Conservation (phyloP, 108 stramenopile species). For the Mediolabrus comicus region DNA sequence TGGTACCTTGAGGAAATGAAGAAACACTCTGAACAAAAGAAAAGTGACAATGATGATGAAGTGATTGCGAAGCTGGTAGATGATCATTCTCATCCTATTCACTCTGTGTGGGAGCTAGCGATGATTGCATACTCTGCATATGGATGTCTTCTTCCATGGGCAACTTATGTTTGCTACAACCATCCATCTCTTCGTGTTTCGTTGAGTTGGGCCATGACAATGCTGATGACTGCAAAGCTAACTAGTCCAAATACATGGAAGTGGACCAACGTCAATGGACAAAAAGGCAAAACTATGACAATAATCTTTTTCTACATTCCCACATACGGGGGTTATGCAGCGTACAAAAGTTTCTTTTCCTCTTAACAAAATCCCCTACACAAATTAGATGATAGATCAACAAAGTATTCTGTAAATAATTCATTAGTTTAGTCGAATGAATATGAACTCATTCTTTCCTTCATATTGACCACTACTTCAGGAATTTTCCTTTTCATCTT, state of each 20-base stretch:
- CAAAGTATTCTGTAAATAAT: not conserved
- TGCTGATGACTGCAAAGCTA: constrained; percentile 11
- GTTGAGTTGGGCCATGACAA: constrained; percentile 14
- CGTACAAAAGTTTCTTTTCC: constrained; percentile 21
- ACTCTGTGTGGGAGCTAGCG: constrained; percentile 24
- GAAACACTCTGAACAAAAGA: constrained; percentile 5
- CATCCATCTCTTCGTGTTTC: constrained; percentile 10
- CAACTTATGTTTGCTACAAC: constrained; percentile 19
- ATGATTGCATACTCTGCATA: constrained; percentile 31
- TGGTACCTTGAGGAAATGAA: constrained; percentile 7
- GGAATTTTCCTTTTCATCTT: not conserved
- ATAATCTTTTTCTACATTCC: constrained; percentile 15
- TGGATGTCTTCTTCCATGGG: constrained; percentile 17
- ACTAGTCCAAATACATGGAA: not conserved
- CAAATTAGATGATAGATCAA: no score
- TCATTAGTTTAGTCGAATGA: not conserved
- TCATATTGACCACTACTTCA: constrained; percentile 38
- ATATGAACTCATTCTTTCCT: constrained; percentile 26
- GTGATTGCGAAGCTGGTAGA: not conserved
- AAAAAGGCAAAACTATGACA: constrained; percentile 6
- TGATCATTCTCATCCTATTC: constrained; percentile 16
- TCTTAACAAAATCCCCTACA: not conserved
- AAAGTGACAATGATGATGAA: constrained; percentile 4
- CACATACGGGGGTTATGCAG: constrained; percentile 17
- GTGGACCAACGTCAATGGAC: not conserved